These are phyloP conservation scores for Thermochaetoides thermophila DNA, from an alignment of 495 filamentous ascomycete species.

Conservation along the genomic window DNA sequence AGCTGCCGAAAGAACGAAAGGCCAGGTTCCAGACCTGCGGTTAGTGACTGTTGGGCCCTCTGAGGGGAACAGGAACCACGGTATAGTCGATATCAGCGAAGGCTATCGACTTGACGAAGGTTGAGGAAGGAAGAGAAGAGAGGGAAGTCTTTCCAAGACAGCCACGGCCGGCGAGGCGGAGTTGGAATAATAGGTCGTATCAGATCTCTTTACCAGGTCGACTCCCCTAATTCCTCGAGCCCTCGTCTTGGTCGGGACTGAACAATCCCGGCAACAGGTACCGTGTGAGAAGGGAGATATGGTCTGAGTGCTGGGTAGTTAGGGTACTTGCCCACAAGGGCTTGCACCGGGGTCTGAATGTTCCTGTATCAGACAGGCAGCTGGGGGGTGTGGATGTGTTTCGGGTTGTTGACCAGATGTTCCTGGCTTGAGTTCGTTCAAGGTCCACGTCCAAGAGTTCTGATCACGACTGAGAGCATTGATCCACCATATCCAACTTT, in stretches of 20 bases:
- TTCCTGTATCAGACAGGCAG: conserved; percentile 26
- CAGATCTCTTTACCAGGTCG: too few relatives aligned
- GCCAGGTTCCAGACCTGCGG: conserved; percentile 36
- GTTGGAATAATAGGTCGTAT: too few relatives aligned
- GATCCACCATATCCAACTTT: conserved; percentile 14
- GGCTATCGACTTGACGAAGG: too few relatives aligned
- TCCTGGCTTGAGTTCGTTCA: conserved; percentile 21
- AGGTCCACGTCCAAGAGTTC: conserved; percentile 32
- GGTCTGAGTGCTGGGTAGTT: too few relatives aligned
- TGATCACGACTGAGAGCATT: conserved; percentile 32
- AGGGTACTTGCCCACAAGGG: conserved; percentile 17
- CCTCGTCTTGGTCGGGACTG: too few relatives aligned
- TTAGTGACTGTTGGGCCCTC: too few relatives aligned
- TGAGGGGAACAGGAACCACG: too few relatives aligned
- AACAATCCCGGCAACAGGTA: conserved; percentile 7
- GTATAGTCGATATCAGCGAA: too few relatives aligned
- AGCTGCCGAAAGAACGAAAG: conserved; percentile 18
- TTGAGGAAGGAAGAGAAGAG: too few relatives aligned
- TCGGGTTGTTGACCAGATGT: conserved; percentile 26
- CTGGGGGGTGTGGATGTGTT: conserved; percentile 19
- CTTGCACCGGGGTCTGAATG: conserved; percentile 15
- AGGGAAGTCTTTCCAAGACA: too few relatives aligned
- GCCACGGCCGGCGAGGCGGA: too few relatives aligned
- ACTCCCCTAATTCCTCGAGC: too few relatives aligned
- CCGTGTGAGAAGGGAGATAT: conserved; percentile 6